These are phyloP conservation scores for Mimosa bimucronata DNA, from an alignment of 306 rosid genomes.

Conservation along the genomic window DNA sequence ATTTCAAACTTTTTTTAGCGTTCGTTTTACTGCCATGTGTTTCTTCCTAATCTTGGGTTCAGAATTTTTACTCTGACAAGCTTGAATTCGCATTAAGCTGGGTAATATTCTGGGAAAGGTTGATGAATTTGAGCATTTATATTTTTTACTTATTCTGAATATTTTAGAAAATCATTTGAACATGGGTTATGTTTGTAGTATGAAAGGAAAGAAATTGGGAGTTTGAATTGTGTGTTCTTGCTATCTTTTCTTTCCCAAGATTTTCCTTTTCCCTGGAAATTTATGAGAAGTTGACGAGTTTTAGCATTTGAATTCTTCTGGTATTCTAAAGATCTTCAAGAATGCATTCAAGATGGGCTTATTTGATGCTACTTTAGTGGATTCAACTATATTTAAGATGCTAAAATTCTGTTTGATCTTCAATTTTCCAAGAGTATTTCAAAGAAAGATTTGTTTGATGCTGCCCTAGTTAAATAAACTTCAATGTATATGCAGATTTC, in stretches of 20 bases:
- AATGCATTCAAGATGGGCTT: slow-evolving; percentile 32
- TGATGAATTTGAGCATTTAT: not conserved
- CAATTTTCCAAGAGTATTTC: no score
- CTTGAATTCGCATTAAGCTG: slow-evolving; percentile 28
- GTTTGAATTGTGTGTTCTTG: not conserved
- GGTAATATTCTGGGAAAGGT: slow-evolving; percentile 9
- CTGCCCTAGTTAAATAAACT: slow-evolving; percentile 11
- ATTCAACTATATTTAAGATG: no score
- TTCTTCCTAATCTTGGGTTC: not conserved
- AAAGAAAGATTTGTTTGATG: slow-evolving; percentile 25
- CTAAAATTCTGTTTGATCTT: no score
- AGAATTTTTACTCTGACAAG: not conserved
- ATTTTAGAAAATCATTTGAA: not conserved
- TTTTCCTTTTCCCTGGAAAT: not conserved
- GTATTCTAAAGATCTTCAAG: not conserved
- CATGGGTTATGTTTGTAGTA: not conserved
- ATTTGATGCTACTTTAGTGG: slow-evolving; percentile 14
- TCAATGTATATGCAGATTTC: slow-evolving; percentile 18
- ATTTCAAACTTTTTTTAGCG: not conserved
- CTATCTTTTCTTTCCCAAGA: not conserved
- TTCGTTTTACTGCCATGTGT: not conserved
- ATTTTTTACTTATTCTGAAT: not conserved
- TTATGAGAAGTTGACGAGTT: not conserved
- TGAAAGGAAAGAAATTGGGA: not conserved
- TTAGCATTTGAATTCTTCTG: slow-evolving; percentile 11